A percentile compares a stretch with the other conserved stretches of the same genome.
Conservation (phyloP, 2,329 filamentous ascomycete genomes). For the Phialophora chinensis region DNA sequence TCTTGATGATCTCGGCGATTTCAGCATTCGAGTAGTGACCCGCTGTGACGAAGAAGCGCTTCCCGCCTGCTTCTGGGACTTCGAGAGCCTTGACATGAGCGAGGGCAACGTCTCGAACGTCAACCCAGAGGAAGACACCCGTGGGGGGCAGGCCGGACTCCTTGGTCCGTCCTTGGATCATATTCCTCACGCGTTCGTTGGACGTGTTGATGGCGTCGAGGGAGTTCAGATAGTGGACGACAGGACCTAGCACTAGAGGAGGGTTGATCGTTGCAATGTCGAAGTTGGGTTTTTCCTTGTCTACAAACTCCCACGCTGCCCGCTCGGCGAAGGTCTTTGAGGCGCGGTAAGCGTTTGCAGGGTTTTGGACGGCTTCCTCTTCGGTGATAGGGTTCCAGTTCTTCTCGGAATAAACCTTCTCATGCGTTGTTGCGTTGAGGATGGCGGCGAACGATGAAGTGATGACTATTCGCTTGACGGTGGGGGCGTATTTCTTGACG, state of each 20-base stretch:
- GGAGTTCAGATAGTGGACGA: constrained; percentile 67
- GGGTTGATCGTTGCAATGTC: constrained; percentile 67
- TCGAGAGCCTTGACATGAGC: constrained; percentile 57
- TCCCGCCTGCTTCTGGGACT: constrained; percentile 51
- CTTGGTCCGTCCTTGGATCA: constrained; percentile 36
- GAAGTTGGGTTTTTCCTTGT: constrained; percentile 63
- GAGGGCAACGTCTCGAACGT: constrained; percentile 57
- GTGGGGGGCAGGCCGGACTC: constrained; percentile 47
- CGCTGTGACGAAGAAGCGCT: constrained; percentile 54
- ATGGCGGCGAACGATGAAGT: constrained; percentile 74
- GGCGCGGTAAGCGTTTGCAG: constrained; percentile 51
- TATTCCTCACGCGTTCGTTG: constrained; percentile 68
- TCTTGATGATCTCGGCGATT: constrained; percentile 50
- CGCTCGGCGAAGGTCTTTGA: constrained; percentile 70
- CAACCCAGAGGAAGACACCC: constrained; percentile 64
- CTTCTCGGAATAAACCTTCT: constrained; percentile 47
- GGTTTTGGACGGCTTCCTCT: constrained; percentile 47
- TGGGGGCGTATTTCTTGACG: constrained; percentile 65
- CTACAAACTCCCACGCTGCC: constrained; percentile 69
- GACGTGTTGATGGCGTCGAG: constrained; percentile 74
- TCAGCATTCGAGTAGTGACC: constrained; percentile 52
- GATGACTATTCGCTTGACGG: constrained; percentile 74
- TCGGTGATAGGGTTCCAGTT: constrained; percentile 54
- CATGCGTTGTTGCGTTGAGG: constrained; percentile 53
- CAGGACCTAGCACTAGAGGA: constrained; percentile 67